Evolutionary conservation across 2,329 filamentous ascomycete genomes (phyloP), one percentile per base, ranked within the genome.

Genomic region (Ophiocordyceps sinensis): DNA sequence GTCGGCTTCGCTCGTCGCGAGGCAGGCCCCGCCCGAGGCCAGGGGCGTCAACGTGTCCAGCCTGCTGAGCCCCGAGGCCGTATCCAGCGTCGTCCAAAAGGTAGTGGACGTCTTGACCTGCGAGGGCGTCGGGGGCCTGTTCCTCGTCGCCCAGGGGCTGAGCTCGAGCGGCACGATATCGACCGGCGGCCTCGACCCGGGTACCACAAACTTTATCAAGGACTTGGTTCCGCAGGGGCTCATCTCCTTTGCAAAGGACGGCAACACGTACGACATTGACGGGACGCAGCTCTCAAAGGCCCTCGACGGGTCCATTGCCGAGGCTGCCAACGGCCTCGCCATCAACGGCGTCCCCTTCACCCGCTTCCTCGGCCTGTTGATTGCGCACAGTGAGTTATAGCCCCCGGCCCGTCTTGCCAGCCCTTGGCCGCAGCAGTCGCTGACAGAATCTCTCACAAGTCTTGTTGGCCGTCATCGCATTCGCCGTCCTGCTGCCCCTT

Each of bases 111-210:
- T 51, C 0, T 47, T 63, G 12, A 53, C 47, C 0, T 61, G 58
- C 37, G 47, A 57, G 43, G 60, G 60, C 11, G 42, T 62, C 5
- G 59, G 54, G 6, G 60, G 59, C 2, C 9, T 61, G 7, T 43
- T 47, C 0, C 53, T 57, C 10, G 37, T 62, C 9, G 30, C 41
- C 4, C 19, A 49, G 0, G 57, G 59, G 2, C 42, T 62, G 3
- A 29, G 47, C 15, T 43, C 44, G 19, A 52, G 51, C 44, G 49
- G 51, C 36, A 49, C 49, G 10, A 42, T 56, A 2, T 30, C 47
- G 1, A 8, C 35, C 26, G 38, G 29, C 1, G 38, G 28, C 1
- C 7, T 49, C 5, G 44, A 47, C 17, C 38, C 39, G 7, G 51
- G 44, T 14, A 41, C 43, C 11, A 21, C 26, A 7, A 23, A 32